Conservation (phyloP, 306 rosid genomes). For the Delonix regia region DNA sequence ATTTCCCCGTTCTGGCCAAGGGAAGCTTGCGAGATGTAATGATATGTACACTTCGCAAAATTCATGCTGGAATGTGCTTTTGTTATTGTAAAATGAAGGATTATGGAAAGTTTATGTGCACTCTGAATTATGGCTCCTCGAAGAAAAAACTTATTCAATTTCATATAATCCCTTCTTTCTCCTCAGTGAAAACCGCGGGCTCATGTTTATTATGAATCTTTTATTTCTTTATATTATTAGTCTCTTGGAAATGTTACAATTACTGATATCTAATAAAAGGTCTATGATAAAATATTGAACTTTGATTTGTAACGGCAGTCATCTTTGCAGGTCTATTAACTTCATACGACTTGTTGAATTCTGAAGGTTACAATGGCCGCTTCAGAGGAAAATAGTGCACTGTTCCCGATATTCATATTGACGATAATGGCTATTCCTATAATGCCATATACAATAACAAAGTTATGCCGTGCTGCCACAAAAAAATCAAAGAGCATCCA, state of each 20-base stretch:
- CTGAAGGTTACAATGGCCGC: constrained; percentile 64
- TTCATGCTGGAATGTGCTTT: not conserved
- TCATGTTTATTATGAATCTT: not conserved
- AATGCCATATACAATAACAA: constrained; percentile 83
- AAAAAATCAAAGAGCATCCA: constrained; percentile 87
- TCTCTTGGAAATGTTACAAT: not conserved
- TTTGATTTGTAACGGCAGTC: not conserved
- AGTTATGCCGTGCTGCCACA: constrained; percentile 70
- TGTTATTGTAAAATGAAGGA: not conserved
- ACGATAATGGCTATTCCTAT: constrained; percentile 93
- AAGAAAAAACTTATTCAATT: not conserved
- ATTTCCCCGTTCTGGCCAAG: not conserved
- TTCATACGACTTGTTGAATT: constrained; percentile 37
- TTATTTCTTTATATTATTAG: constrained; percentile 8
- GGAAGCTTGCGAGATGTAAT: not conserved
- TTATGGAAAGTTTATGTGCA: not conserved
- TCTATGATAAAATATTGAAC: constrained; percentile 8
- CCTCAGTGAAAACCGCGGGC: not conserved
- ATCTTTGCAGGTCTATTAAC: constrained; percentile 39
- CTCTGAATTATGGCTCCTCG: not conserved
- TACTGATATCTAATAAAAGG: not conserved
- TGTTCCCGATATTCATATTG: constrained; percentile 90
- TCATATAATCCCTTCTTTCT: not conserved
- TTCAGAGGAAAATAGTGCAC: constrained; percentile 82
- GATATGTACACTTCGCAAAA: not conserved